A percentile compares a stretch with the other conserved stretches of the same genome.
Conservation (phyloP, 805 yeast species). For the Starmerella scarabaei region DNA sequence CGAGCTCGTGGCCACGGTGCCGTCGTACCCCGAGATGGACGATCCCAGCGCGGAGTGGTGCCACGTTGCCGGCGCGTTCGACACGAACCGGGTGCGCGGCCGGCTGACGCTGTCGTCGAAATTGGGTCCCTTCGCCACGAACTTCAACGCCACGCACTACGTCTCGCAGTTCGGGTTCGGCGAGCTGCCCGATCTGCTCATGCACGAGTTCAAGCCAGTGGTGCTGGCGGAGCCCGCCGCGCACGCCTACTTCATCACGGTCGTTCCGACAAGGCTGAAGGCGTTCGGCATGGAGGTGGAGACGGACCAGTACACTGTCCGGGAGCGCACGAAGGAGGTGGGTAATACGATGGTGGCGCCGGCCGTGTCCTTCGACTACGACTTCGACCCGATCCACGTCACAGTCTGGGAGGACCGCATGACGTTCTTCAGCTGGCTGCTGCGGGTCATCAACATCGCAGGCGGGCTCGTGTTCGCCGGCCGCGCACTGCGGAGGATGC, state of each 20-base stretch:
- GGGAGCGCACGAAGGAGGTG: background rate
- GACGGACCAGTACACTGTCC: slow-evolving; percentile 69
- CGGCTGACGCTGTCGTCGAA: slow-evolving; percentile 56
- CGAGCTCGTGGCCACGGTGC: slow-evolving; percentile 47
- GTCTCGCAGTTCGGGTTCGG: slow-evolving; percentile 86
- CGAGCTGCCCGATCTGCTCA: slow-evolving; percentile 66
- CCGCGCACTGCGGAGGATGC: slow-evolving; percentile 2
- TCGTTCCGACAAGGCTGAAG: slow-evolving; percentile 67
- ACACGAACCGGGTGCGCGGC: slow-evolving; percentile 77
- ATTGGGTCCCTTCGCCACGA: slow-evolving; percentile 6
- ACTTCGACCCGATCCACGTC: slow-evolving; percentile 76
- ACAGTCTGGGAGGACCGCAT: slow-evolving; percentile 57
- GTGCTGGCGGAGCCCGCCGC: slow-evolving; percentile 25
- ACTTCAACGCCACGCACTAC: slow-evolving; percentile 68
- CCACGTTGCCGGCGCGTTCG: slow-evolving; percentile 67
- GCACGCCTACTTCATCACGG: slow-evolving; percentile 58
- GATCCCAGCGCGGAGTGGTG: slow-evolving; percentile 39
- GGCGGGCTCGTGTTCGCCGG: slow-evolving; percentile 52
- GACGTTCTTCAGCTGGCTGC: slow-evolving; percentile 63
- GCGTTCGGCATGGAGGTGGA: slow-evolving; percentile 54
- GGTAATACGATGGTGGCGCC: slow-evolving; percentile 33
- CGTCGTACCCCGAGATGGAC: background rate
- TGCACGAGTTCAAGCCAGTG: slow-evolving; percentile 32
- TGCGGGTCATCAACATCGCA: slow-evolving; percentile 62
- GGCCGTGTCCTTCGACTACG: slow-evolving; percentile 72